These are phyloP conservation scores for Phytopythium delawarense DNA, from an alignment of 352 stramenopile genomes.

Conservation along the genomic window DNA sequence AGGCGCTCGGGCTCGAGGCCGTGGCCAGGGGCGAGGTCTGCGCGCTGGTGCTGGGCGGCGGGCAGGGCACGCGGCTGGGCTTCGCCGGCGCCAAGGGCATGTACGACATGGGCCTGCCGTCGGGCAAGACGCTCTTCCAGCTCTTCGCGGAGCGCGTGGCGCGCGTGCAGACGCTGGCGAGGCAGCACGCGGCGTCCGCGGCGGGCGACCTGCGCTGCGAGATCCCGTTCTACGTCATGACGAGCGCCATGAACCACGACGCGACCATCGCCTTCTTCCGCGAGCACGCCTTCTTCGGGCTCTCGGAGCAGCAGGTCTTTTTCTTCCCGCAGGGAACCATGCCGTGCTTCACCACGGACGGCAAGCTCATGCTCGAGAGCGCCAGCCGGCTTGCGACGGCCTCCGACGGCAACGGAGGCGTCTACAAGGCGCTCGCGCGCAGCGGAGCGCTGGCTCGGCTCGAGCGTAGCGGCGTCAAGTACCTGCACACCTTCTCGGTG, in stretches of 20 bases:
- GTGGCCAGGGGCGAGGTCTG: conserved; percentile 88
- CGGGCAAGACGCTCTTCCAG: conserved; percentile 92
- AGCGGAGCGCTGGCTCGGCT: conserved; percentile 90
- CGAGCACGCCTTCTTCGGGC: conserved; percentile 89
- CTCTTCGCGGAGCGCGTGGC: conserved; percentile 91
- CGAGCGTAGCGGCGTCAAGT: conserved; percentile 81
- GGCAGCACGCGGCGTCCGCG: conserved; percentile 12
- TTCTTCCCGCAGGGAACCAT: conserved; percentile 97
- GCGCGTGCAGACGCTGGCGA: conserved; percentile 55
- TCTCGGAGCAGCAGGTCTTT: conserved; percentile 82
- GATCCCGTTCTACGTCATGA: conserved; percentile 96
- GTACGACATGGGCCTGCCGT: conserved; percentile 92
- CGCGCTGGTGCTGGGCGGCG: conserved; percentile 92
- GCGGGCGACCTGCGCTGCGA: not conserved
- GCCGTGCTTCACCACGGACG: conserved; percentile 91
- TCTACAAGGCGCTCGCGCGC: conserved; percentile 92
- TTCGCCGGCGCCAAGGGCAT: conserved; percentile 95
- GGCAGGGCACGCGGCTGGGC: conserved; percentile 96
- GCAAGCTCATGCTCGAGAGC: conserved; percentile 96
- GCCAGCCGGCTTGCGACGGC: conserved; percentile 80
- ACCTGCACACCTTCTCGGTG: conserved; percentile 97
- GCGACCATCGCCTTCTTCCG: conserved; percentile 91
- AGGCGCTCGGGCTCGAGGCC: conserved; percentile 59
- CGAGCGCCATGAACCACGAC: conserved; percentile 95
- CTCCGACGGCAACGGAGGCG: conserved; percentile 97